Base-by-base conservation (phyloP, 257 asterid genomes). In the Mentha longifolia region DNA sequence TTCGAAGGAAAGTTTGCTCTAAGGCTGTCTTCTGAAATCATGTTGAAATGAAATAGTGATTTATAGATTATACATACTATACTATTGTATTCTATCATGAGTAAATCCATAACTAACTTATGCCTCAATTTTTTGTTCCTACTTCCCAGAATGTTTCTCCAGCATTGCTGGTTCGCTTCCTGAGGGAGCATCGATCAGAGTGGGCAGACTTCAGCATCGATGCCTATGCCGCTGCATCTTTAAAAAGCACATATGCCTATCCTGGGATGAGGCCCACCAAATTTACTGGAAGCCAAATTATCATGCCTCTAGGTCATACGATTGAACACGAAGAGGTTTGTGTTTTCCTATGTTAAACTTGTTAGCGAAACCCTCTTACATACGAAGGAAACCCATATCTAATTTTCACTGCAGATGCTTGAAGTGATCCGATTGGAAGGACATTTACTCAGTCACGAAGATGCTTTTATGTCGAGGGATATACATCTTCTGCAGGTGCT, bases 191-290 rank as follows among this genome's bases (percentile, higher is more conserved):
- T 51, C 91, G 99, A 15, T 95, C 99, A 0, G 99, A 95, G 76
- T 95, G 99, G 99, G 99, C 99, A 0, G 99, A 95, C 77, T 95
- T 95, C 73, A 95, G 76, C 33, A 88, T 95, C 6, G 98, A 92
- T 73, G 99, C 99, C 33, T 95, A 85, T 77, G 77, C 92, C 52
- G 96, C 98, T 56, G 87, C 97, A 0, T 78, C 97, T 13, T 71
- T 92, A 78, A 95, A 90, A 78, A 84, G 79, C 84, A 76, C 97
- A 0, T 88, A 85, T 19, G 76, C 91, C 0, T 87, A 87, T 80
- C 97, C 94, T 0, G 99, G 97, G 58, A 83, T 87, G 91, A 82
- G 97, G 82, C 97, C 95, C 13, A 85, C 96, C 12, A 82, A 96
- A 72, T 95, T 95, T 71, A 89, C 96, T 5, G 99, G 99, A 66